A percentile compares a stretch with the other conserved stretches of the same genome.
Conservation (phyloP, 2,329 filamentous ascomycete genomes). For the Colletotrichum sp. region DNA sequence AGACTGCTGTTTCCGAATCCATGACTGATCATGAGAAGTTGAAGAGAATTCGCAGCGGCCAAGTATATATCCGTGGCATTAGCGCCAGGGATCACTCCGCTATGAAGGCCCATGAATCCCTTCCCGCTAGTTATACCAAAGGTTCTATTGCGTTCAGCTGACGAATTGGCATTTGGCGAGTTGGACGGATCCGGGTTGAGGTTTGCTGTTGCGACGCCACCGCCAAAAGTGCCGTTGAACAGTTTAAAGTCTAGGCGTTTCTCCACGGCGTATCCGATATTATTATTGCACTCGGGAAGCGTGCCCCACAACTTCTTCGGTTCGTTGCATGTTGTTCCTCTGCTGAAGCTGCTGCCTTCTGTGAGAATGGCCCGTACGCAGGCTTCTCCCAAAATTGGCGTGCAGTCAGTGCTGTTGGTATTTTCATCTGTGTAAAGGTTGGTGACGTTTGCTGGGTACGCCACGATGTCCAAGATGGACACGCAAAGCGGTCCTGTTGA, state of each 20-base stretch:
- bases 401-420: not conserved
- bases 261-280: not conserved
- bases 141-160: not conserved
- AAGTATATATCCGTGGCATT: not conserved
- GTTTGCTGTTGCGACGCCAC: not conserved
- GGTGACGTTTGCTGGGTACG: slow-evolving; percentile 19
- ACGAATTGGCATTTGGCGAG: not conserved
- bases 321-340: not conserved
- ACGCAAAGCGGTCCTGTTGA: not conserved
- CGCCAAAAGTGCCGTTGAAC: not conserved
- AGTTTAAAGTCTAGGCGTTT: not conserved
- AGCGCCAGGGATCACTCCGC: not conserved
- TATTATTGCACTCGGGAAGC: not conserved
- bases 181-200: not conserved
- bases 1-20: not conserved
- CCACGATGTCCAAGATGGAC: not conserved
- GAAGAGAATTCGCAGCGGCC: not conserved
- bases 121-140: not conserved
- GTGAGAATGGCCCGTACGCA: not conserved
- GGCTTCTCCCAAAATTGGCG: not conserved
- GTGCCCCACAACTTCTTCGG: not conserved
- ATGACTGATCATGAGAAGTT: slow-evolving; percentile 1
- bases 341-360: not conserved
- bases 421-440: not conserved
- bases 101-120: not conserved